phyloP scores from a whole-genome alignment of 2,329 filamentous ascomycete genomes.

The Cryphonectria radicalis region DNA sequence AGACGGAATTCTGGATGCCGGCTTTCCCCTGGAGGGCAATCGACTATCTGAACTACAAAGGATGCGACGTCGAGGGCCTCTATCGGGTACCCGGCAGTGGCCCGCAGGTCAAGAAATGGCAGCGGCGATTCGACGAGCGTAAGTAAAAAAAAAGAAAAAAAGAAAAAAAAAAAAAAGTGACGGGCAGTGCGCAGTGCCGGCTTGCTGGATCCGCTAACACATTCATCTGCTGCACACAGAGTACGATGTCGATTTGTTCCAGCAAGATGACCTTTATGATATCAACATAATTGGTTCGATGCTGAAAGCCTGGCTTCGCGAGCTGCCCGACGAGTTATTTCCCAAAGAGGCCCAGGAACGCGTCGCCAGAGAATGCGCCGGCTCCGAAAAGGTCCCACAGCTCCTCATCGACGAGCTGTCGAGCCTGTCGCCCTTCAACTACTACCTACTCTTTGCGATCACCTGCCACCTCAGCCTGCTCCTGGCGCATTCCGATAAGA shows the following conservation, averaged over 20 bases:
- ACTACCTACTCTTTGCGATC: slow-evolving; percentile 95
- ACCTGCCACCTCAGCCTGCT: slow-evolving; percentile 93
- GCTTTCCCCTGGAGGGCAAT: slow-evolving; percentile 94
- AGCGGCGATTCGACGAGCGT: slow-evolving; percentile 87
- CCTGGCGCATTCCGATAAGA: slow-evolving; percentile 89
- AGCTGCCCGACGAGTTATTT: slow-evolving; percentile 92
- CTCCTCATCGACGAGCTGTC: slow-evolving; percentile 89
- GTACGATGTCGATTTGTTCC: slow-evolving; percentile 86
- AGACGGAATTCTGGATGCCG: slow-evolving; percentile 99
- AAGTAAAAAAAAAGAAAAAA: slow-evolving; percentile 35
- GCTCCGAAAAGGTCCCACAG: slow-evolving; percentile 80
- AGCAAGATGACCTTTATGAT: slow-evolving; percentile 86
- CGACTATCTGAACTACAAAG: slow-evolving; percentile 94
- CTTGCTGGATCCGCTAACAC: slow-evolving; percentile 31
- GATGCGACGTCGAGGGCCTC: slow-evolving; percentile 89
- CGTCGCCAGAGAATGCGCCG: slow-evolving; percentile 78
- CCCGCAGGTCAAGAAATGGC: slow-evolving; percentile 90
- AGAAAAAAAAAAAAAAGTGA: too few relatives aligned
- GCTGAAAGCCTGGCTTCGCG: slow-evolving; percentile 94
- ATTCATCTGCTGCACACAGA: slow-evolving; percentile 52
- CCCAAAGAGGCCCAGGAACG: slow-evolving; percentile 82
- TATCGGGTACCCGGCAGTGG: slow-evolving; percentile 92
- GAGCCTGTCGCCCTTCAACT: slow-evolving; percentile 93
- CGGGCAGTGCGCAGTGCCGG: slow-evolving; percentile 2
- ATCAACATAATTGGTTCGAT: slow-evolving; percentile 96